Base-by-base conservation (phyloP, 331 rosid genomes). In the Arachis monticola region DNA sequence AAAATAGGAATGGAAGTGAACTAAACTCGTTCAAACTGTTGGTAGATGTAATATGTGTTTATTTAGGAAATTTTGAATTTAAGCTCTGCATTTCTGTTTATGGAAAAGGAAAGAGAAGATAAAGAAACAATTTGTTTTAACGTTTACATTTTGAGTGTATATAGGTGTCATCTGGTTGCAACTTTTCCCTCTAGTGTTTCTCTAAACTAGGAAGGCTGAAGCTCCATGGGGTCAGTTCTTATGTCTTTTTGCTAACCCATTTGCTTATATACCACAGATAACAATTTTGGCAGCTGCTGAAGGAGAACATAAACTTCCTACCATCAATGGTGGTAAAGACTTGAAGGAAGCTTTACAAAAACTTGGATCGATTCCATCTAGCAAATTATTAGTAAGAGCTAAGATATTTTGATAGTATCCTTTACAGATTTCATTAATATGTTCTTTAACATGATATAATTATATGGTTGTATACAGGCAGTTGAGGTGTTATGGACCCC, bases 401-500 rank as follows among this genome's bases (percentile, higher is more conserved):
- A 41, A 52, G 52, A 10, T 48, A 44, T 56, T 65, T 11, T 57
- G 56, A 9, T 56, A 6, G 45, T 61, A 55, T 48, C 6, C 35
- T 65, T 30, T 68, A 9, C 35, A 31, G 38, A 44, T 59, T 51
- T 60, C 67, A 7, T 62, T 42, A 40, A 55, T 51, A 63, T 53
- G 17, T 72, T 68, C 51, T 65, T 73, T 65, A 32, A 30, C 51
- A 58, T 31, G 30, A 31, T 56, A 13, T 64, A 41, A 42, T 66
- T 70, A 40, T 65, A n/a, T 14, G 76, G 48, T 67, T 27, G 32
- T 57, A 46, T 78, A 79, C 90, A 95, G 99, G 99, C 99, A 5
- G 99, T 88, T 74, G 99, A 95, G 89, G 99, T 92, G 71, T 79
- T 95, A 76, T 95, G 99, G 99, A 95, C 99, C 38, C 99, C 99